phyloP scores from a whole-genome alignment of 1,284 basidiomycete genomes.

The Ceratorhiza oryzae-sativae region DNA sequence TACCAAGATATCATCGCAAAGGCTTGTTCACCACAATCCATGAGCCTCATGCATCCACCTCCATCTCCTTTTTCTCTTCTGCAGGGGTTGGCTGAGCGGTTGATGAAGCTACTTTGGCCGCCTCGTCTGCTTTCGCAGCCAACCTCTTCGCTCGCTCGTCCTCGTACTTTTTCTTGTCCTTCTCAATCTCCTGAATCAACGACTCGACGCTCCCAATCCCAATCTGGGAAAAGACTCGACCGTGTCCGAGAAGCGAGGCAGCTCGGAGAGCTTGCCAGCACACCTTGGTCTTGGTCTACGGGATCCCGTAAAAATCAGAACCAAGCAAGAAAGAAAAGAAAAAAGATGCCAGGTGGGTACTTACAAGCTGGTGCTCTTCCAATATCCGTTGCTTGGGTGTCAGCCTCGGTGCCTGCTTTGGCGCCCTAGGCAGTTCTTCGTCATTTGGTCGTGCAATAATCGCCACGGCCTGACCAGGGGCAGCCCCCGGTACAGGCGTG shows the following conservation, averaged over 20 bases:
- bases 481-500: slow-evolving; percentile 18
- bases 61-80: slow-evolving; percentile 31
- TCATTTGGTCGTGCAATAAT: slow-evolving; percentile 29
- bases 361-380: slow-evolving; percentile 28
- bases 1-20: too few species aligned
- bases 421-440: slow-evolving; percentile 30
- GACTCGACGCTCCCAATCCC: slow-evolving; percentile 35
- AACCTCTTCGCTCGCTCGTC: slow-evolving; percentile 29
- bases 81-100: not conserved
- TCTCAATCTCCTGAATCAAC: slow-evolving; percentile 41
- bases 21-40: not conserved
- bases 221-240: slow-evolving; percentile 40
- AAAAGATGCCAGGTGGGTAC: too few species aligned
- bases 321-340: not conserved
- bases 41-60: slow-evolving; percentile 17
- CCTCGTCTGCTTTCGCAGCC: slow-evolving; percentile 24
- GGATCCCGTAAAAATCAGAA: not conserved
- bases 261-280: slow-evolving; percentile 42
- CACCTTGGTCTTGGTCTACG: slow-evolving; percentile 33
- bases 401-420: slow-evolving; percentile 23
- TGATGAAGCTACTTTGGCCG: slow-evolving; percentile 5
- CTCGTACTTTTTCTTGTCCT: slow-evolving; percentile 36
- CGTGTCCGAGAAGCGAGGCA: slow-evolving; percentile 40
- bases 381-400: slow-evolving; percentile 31
- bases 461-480: not conserved